Evolutionary conservation across 768 basidiomycete genomes (phyloP), one percentile per base, ranked within the genome.

Genomic region (Russula foetens): DNA sequence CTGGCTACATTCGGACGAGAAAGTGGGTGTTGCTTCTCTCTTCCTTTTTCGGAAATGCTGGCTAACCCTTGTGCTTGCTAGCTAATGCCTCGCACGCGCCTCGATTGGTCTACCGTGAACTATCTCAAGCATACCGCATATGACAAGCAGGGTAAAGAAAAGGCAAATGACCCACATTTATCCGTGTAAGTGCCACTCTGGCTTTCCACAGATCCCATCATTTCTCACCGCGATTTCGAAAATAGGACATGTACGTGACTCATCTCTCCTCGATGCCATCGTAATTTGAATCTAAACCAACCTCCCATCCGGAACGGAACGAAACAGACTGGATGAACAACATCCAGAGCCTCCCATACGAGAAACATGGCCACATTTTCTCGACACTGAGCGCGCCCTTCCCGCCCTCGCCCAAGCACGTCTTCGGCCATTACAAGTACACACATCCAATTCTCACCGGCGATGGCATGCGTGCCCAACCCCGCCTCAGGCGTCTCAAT

Each of bases 81-180:
- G 85, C 69, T 90, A 15, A 89, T 90, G 86, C 90, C 88, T 0
- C 75, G 74, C 59, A 74, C 75, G 50, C 73, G 79, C 23, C 63
- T 73, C 12, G 86, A 85, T 0, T 90, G 88, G 84, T 84, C 86
- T 0, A 85, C 84, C 64, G 90, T 88, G 88, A 91, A 90, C 69
- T 90, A 87, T 68, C 70, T 89, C n/a, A 84, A 85, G 1, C 74
- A 71, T 35, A 82, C 80, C 19, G 67, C 70, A 19, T 56, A 71
- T 21, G 73, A 77, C 60, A 59, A 56, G 7, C 67, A 73, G 5
- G 77, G 79, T 3, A 56, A 64, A 17, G 60, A 70, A 60, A 74
- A 77, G 56, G 72, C 78, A 15, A 82, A 85, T 63, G 74, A 79
- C 7, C 78, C 87, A 63, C 55, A 56, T 19, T 45, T 56, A 29